Evolutionary conservation across 2,329 filamentous ascomycete genomes (phyloP), one percentile per base, ranked within the genome.

Genomic region (Colletotrichum caudatum): DNA sequence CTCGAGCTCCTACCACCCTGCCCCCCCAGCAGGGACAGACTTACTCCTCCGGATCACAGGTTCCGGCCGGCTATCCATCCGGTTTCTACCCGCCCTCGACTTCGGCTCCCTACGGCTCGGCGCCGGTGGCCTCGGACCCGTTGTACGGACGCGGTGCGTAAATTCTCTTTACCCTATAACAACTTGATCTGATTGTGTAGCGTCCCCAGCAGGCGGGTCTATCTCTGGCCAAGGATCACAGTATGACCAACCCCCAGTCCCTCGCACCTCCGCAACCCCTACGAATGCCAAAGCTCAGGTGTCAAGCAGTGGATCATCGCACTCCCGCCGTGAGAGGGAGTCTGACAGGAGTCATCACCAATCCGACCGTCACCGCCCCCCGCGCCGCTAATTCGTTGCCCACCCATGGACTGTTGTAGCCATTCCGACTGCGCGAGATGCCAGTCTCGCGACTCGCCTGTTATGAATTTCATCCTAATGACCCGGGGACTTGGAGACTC

Each of bases 111-210:
- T 64, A 67, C 44, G 69, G 72, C 50, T 54, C 63, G 20, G 53
- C 64, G 44, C 57, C 86, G 86, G 76, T 83, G 86, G 72, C 69
- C n/a, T 78, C 82, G 78, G 88, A 89, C 78, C 82, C 87, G 57
- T 85, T 86, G 74, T 88, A 87, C 75, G 87, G 87, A 82, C 88
- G 88, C 84, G 88, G 89, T 88, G 85, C 85, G 86, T 90, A 74
- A 65, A 18, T 71, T 75, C 72, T 74, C 74, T 12, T 29, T 54
- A 14, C 58, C 35, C 23, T 29, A 20, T 64, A 20, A 54, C 68
- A 71, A 65, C 70, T 63, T 76, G 74, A 64, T 84, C 82, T 85
- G 80, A 85, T 84, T 82, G 79, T 85, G 78, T 87, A 87, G 85
- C 84, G 78, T 86, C 85, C 78, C 82, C 84, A 80, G 85, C 86